A percentile compares a stretch with the other conserved stretches of the same genome.
These are phyloP conservation scores for carrot (Daucus carota) DNA, from an alignment of 129 eudicot species.

Conservation along the genomic window DH1_v3.0 NC_030384.2:39991501-39992000, in stretches of 20 bases:
- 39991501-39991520: constrained; percentile 43
- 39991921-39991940: constrained; percentile 16
- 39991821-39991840: constrained; percentile 42
- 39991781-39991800: constrained; percentile 24
- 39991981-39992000: constrained; percentile 12
- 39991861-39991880: not conserved
- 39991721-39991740: constrained; percentile 69
- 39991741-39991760: constrained; percentile 90
- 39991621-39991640: not conserved
- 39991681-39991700: constrained; percentile 75
- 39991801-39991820: constrained; percentile 72
- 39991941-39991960: not conserved
- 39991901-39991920: constrained; percentile 24
- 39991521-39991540: constrained; percentile 76
- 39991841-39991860: constrained; percentile 45
- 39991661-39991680: constrained; percentile 68
- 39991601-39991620: not conserved
- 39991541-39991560: constrained; percentile 44
- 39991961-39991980: not conserved
- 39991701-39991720: constrained; percentile 48
- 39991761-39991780: constrained; percentile 49
- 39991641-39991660: constrained; percentile 77
- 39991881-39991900: constrained; percentile 23
- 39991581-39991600: not conserved
- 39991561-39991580: not conserved